Evolutionary conservation across 768 basidiomycete species (phyloP), one percentile per base, ranked within the genome.

Genomic region (Leccinum pellstonianum): DNA sequence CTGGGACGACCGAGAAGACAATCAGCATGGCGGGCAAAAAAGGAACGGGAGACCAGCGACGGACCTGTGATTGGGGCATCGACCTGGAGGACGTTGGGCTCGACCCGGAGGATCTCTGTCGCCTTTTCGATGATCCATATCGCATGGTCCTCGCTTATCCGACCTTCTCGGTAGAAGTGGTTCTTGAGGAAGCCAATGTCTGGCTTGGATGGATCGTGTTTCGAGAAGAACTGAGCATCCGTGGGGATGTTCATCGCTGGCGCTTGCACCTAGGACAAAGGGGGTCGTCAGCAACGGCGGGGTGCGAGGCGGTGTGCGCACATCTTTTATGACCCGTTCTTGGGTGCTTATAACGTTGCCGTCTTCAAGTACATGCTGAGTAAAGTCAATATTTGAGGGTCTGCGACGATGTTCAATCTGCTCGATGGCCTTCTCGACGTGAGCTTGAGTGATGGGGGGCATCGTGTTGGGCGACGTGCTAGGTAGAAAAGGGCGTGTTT

Each of bases 181-280:
- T 98, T 98, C 80, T 98, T 99, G 62, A 99, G 82, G 75, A 94
- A 98, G 29, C 92, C 95, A 65, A 98, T 81, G 74, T 98, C 93
- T 10, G 96, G 96, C 75, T 96, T 98, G 29, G 87, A 83, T 48
- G 84, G 87, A 78, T 98, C 96, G 66, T 86, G 82, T 60, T 68
- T 72, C 59, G 90, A 88, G 77, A 88, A 98, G 83, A 98, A 99
- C 73, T 98, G 93, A 66, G 91, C 91, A 65, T 91, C 86, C 2
- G 95, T 95, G 1, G 97, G 97, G 60, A 88, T 84, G 66, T 79
- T 80, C 87, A 96, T 95, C 52, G 97, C 95, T 25, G 97, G 96
- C 25, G 97, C 95, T 87, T 98, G 97, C 8, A 98, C 95, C 95
- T 97, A 70, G 10, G 4, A 37, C 19, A 25, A 31, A 37, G 10